Percentiles rank a stretch among this genome's conserved stretches.
Conservation (phyloP, 2,329 filamentous ascomycete species). For the Thielaviopsis ethacetica region DNA sequence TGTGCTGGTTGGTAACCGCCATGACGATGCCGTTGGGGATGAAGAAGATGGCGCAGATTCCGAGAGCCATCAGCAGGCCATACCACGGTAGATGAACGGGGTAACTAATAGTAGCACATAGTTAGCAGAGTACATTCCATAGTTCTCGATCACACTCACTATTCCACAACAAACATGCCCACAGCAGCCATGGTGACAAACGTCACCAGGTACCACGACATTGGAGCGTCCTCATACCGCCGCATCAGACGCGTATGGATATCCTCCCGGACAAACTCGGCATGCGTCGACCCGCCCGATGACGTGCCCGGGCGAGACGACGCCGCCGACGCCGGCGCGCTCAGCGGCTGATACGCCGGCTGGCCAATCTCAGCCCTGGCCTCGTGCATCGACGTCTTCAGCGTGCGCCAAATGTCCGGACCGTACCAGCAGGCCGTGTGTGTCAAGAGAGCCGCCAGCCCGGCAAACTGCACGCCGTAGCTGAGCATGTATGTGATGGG, state of each 20-base stretch:
- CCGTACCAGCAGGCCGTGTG: slow-evolving; percentile 79
- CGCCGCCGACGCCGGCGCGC: slow-evolving; percentile 12
- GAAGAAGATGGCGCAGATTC: slow-evolving; percentile 66
- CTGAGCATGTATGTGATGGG: slow-evolving; percentile 79
- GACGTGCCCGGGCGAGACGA: slow-evolving; percentile 2
- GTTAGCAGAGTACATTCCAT: not conserved
- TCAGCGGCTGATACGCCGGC: slow-evolving; percentile 36
- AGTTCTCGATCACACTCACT: slow-evolving; percentile 33
- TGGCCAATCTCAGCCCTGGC: slow-evolving; percentile 32
- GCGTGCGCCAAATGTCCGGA: slow-evolving; percentile 63
- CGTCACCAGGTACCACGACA: slow-evolving; percentile 65
- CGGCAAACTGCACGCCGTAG: slow-evolving; percentile 75
- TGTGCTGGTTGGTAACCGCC: slow-evolving; percentile 83
- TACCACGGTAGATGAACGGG: slow-evolving; percentile 78
- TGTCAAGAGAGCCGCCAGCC: slow-evolving; percentile 60
- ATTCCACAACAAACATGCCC: slow-evolving; percentile 72
- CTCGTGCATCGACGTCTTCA: slow-evolving; percentile 52
- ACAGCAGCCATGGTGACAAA: slow-evolving; percentile 61
- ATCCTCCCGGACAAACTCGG: slow-evolving; percentile 41
- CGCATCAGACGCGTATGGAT: slow-evolving; percentile 74
- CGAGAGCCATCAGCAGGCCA: slow-evolving; percentile 61
- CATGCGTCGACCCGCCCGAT: slow-evolving; percentile 11
- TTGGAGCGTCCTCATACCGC: slow-evolving; percentile 64
- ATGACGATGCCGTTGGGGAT: slow-evolving; percentile 86
- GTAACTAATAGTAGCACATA: slow-evolving; percentile 31